A percentile compares a stretch with the other conserved stretches of the same genome.
Evolutionary conservation across 1,284 basidiomycete species (phyloP).

Genomic region (Ustilago bromivora): DNA sequence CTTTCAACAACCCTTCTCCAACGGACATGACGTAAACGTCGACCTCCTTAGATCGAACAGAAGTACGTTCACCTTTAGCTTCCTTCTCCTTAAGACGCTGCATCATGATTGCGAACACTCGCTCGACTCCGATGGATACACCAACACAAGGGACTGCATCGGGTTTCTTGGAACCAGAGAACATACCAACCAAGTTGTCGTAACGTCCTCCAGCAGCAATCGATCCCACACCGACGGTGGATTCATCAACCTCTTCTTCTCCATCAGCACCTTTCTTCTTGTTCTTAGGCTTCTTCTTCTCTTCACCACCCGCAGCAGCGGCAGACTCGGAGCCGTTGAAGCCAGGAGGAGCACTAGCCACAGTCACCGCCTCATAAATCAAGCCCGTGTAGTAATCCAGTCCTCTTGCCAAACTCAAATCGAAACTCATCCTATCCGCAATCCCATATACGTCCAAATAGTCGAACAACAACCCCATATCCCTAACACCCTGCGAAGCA

Average conservation of each 20-base stretch:
- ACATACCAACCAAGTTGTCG: conserved; percentile 95
- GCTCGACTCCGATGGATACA: conserved; percentile 90
- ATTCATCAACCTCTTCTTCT: conserved; percentile 88
- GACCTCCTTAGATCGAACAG: conserved; percentile 85
- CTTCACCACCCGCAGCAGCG: conserved; percentile 40
- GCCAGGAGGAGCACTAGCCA: conserved; percentile 89
- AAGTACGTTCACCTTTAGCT: conserved; percentile 67
- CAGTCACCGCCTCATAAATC: conserved; percentile 96
- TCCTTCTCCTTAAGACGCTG: conserved; percentile 82
- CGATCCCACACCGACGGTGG: conserved; percentile 91
- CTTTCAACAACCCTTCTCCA: conserved; percentile 87
- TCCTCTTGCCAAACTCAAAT: conserved; percentile 93
- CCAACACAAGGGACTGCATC: conserved; percentile 90
- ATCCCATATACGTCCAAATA: conserved; percentile 86
- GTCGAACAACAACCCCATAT: conserved; percentile 88
- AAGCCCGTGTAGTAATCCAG: conserved; percentile 99
- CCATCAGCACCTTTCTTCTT: conserved; percentile 72
- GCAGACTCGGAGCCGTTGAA: conserved; percentile 71
- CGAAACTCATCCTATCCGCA: conserved; percentile 84
- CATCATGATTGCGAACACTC: conserved; percentile 94
- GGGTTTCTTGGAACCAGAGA: conserved; percentile 80
- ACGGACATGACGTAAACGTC: conserved; percentile 94
- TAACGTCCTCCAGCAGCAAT: conserved; percentile 97
- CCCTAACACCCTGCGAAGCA: conserved; percentile 84
- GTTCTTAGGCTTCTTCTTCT: conserved; percentile 72